Evolutionary conservation across 2,329 filamentous ascomycete species (phyloP).

Genomic region (Xylariaceae sp.): DNA sequence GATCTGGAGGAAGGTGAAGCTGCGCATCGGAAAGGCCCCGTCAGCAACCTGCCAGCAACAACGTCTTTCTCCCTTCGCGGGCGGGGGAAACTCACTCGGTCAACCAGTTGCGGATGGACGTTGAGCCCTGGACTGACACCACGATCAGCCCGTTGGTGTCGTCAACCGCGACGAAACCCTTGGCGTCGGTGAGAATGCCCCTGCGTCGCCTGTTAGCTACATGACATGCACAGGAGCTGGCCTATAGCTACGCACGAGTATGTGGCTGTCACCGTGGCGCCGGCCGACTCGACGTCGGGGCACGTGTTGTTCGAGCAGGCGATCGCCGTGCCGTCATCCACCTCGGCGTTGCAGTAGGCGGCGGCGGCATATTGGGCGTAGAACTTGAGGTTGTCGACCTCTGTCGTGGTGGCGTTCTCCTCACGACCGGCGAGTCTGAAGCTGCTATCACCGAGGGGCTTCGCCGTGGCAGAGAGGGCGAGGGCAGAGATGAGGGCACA

Average conservation of each 20-base stretch:
- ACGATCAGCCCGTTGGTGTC: slow-evolving; percentile 44
- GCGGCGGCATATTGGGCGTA: slow-evolving; percentile 45
- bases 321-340: slow-evolving; percentile 29
- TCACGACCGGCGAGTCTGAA: neutral
- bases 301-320: slow-evolving; percentile 38
- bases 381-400: slow-evolving; percentile 33
- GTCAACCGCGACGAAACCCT: slow-evolving; percentile 47
- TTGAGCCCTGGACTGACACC: slow-evolving; percentile 51
- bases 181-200: slow-evolving; percentile 34
- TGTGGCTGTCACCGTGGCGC: slow-evolving; percentile 35
- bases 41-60: no score
- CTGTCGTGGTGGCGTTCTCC: slow-evolving; percentile 12
- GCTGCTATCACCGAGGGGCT: slow-evolving; percentile 5
- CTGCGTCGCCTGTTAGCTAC: slow-evolving; percentile 22
- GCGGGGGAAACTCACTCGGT: slow-evolving; percentile 33
- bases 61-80: no score
- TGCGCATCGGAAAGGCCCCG: no score
- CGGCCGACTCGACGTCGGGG: slow-evolving; percentile 33
- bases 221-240: neutral
- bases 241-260: slow-evolving; percentile 8
- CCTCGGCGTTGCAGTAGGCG: slow-evolving; percentile 45
- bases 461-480: slow-evolving; percentile 14
- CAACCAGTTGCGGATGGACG: slow-evolving; percentile 50
- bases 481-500: slow-evolving; percentile 19
- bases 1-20: slow-evolving; percentile 32